Evolutionary conservation across 2,329 filamentous ascomycete genomes (phyloP), one percentile per base, ranked within the genome.

Genomic region (Colletotrichum falcatum): DNA sequence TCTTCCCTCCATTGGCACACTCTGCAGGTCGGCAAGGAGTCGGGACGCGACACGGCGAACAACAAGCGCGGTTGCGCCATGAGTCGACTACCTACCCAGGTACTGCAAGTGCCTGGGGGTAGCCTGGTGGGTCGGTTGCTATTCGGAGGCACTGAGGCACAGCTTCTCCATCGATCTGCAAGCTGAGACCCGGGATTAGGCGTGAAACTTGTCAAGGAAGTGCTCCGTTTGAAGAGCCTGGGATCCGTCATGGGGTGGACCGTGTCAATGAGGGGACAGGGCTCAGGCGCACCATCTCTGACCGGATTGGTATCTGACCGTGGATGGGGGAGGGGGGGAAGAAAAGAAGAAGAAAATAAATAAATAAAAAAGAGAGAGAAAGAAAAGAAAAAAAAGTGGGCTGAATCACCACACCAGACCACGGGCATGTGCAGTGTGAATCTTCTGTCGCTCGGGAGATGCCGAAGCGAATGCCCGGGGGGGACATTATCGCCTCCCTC

Each of bases 141-240:
- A 37, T 61, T 20, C 28, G 26, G 54, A 72, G 66, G 70, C 67
- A 69, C 62, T 71, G 77, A 75, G 76, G 77, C 76, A 75, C 75
- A 79, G 77, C 26, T 30, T 73, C 51, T 66, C 74, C 74, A 75
- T 78, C 77, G 81, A 83, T 83, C 79, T 78, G 66, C 82, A 76
- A 77, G 75, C 79, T 83, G 81, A 83, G 79, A 83, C 82, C 79
- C 72, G 74, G 74, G 72, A 78, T 77, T 75, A 76, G 75, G 78
- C 78, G 78, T 82, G 81, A 83, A 82, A 84, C 81, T 75, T 74
- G 74, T 76, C 74, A 73, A 74, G 73, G 74, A 69, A 71, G 74
- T 75, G 74, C 72, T 73, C 75, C 68, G 69, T 71, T 71, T 71
- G 69, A 71, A 62, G 48, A 55, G 44, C 61, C 65, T 56, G 60